Percentiles rank a stretch among this genome's conserved stretches.
Evolutionary conservation across 371 early-diverging fungal species (phyloP).

Genomic region (Mortierella sp.): DNA sequence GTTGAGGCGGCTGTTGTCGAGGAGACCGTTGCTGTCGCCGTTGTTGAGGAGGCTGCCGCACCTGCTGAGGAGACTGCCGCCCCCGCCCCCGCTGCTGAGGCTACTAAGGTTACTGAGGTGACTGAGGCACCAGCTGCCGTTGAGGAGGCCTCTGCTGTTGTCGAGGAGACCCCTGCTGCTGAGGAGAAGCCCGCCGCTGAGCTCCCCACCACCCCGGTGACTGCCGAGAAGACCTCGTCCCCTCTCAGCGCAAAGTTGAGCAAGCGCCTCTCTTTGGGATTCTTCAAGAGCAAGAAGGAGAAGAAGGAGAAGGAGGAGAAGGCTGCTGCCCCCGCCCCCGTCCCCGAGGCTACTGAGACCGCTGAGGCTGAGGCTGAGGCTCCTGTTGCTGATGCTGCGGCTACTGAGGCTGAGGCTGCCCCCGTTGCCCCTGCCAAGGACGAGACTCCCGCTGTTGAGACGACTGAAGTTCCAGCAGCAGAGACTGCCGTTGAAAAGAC

Average conservation of each 20-base stretch:
- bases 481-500: constrained; percentile 17
- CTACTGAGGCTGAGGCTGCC: constrained; percentile 3
- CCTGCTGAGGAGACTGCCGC: constrained; percentile 8
- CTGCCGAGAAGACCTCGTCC: constrained; percentile 31
- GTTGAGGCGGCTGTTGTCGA: constrained; percentile 9
- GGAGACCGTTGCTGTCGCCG: constrained; percentile 10
- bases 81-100: neutral
- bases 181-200: constrained; percentile 41
- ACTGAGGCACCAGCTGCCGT: constrained; percentile 10
- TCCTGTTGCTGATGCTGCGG: constrained; percentile 6
- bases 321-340: constrained; percentile 25
- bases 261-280: constrained; percentile 47
- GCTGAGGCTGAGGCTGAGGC: constrained; percentile 10
- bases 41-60: constrained; percentile 1
- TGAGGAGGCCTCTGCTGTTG: constrained; percentile 24
- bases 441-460: constrained; percentile 21
- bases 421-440: constrained; percentile 25
- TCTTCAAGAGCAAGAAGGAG: constrained; percentile 50
- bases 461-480: neutral
- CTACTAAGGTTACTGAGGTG: constrained; percentile 1
- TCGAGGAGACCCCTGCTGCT: constrained; percentile 3
- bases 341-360: constrained; percentile 17
- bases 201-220: constrained; percentile 13
- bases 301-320: constrained; percentile 42
- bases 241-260: constrained; percentile 36